Conservation (phyloP, 495 filamentous ascomycete species). For the Hypoxylon lienhwacheense region DNA sequence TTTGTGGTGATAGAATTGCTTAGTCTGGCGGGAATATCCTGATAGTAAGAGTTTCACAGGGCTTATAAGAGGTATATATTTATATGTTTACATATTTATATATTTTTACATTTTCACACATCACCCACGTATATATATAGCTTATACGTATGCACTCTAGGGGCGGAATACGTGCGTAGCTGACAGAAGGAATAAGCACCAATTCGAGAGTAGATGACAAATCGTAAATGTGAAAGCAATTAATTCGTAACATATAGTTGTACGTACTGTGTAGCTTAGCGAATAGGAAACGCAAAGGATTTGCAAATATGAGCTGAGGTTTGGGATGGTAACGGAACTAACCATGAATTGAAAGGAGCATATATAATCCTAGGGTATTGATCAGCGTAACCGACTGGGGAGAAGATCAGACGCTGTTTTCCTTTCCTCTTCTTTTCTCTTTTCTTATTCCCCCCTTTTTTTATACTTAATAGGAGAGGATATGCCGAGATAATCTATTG, state of each 20-base stretch:
- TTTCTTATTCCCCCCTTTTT: too few relatives aligned
- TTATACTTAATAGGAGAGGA: too few relatives aligned
- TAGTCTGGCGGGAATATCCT: background rate
- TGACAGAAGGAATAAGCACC: background rate
- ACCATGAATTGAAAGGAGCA: background rate
- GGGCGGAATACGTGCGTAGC: background rate
- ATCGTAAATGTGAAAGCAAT: conserved; percentile 5
- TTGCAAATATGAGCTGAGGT: background rate
- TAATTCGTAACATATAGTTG: conserved; percentile 11
- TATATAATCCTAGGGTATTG: too few relatives aligned
- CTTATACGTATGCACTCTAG: background rate
- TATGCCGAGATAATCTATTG: background rate
- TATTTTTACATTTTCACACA: too few relatives aligned
- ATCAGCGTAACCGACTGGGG: too few relatives aligned
- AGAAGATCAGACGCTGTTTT: too few relatives aligned
- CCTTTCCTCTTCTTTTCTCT: too few relatives aligned
- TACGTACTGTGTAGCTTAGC: conserved; percentile 8
- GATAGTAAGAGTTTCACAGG: background rate
- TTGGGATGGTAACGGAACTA: background rate
- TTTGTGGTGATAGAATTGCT: background rate
- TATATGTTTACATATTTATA: too few relatives aligned
- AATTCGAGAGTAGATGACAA: conserved; percentile 29
- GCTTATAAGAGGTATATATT: too few relatives aligned
- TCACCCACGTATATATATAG: background rate
- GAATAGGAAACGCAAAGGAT: conserved; percentile 1